A percentile compares a stretch with the other conserved stretches of the same genome.
phyloP scores from a whole-genome alignment of 2,329 filamentous ascomycete species.

The Arthrobotrys musiformis region DNA sequence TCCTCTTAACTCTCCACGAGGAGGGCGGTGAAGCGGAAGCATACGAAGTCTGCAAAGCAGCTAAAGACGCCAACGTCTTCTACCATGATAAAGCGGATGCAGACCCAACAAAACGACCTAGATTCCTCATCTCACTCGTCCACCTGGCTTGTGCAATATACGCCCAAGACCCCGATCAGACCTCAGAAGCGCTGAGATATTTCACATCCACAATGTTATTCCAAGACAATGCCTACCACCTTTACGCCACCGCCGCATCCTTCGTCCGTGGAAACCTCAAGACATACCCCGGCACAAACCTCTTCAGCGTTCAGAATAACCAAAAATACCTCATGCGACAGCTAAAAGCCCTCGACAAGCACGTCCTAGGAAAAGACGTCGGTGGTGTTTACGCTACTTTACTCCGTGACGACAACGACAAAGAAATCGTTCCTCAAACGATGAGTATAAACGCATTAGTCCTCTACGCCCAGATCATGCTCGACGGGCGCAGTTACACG shows the following conservation, averaged over 20 bases:
- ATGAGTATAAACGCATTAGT: constrained; percentile 85
- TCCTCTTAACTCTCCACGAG: constrained; percentile 76
- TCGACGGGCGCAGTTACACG: constrained; percentile 82
- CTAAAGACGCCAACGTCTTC: constrained; percentile 83
- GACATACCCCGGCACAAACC: constrained; percentile 57
- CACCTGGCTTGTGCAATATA: constrained; percentile 80
- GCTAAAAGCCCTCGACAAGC: constrained; percentile 86
- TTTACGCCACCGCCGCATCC: constrained; percentile 52
- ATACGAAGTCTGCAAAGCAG: constrained; percentile 82
- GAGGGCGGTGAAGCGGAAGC: constrained; percentile 69
- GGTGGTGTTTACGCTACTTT: constrained; percentile 57
- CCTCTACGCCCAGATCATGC: constrained; percentile 89
- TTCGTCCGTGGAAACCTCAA: constrained; percentile 58
- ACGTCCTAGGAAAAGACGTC: constrained; percentile 68
- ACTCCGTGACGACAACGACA: constrained; percentile 61
- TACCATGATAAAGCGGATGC: constrained; percentile 73
- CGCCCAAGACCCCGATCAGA: constrained; percentile 79
- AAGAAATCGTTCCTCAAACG: constrained; percentile 64
- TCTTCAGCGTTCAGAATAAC: constrained; percentile 60
- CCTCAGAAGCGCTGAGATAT: constrained; percentile 79
- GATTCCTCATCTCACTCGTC: constrained; percentile 67
- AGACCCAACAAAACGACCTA: constrained; percentile 59
- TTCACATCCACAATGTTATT: constrained; percentile 86
- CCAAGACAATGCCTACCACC: constrained; percentile 80
- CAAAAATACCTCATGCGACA: constrained; percentile 93